Evolutionary conservation across 2,329 filamentous ascomycete genomes (phyloP), one percentile per base, ranked within the genome.

Genomic region (Colletotrichum filicis): DNA sequence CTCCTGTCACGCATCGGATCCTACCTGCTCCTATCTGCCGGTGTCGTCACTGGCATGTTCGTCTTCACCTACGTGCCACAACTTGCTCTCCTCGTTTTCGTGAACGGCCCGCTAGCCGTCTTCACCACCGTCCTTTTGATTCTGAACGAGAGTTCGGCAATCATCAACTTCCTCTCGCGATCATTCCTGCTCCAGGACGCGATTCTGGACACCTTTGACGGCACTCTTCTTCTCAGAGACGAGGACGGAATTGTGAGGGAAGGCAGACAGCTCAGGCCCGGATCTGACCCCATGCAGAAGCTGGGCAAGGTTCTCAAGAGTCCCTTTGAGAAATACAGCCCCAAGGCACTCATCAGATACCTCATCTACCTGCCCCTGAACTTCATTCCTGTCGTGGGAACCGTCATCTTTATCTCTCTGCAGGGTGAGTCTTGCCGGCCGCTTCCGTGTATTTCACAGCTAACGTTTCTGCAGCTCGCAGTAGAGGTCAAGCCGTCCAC

Each of bases 331-430:
- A 86, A 85, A 74, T 90, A 90, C 76, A 87, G 87, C 32, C 86
- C 87, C 32, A 90, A 86, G 77, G 91, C 92, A 8, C 82, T 98
- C 57, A 84, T 98, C 52, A 88, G 94, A 74, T 96, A 96, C 78
- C 80, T 97, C 75, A 90, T 98, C 84, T 97, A 97, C 80, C 87
- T 98, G 55, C 95, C 96, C 12, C 87, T 98, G 74, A 98, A 98
- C 85, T 95, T 98, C 80, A 95, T 98, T 65, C 96, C 96, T 0
- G 88, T 98, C 0, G 90, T 98, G 22, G 96, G 96, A 6, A 98
- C 95, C 0, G 85, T 92, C 8, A 85, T 95, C 5, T 98, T 97
- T 82, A 88, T 98, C 42, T 81, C 93, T 32, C 80, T 97, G 19
- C 95, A 98, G 82, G 93, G 92, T 68, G 46, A 22, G 65, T 6